Conservation (phyloP, 108 stramenopile genomes). For the Nitzschia palea region DNA sequence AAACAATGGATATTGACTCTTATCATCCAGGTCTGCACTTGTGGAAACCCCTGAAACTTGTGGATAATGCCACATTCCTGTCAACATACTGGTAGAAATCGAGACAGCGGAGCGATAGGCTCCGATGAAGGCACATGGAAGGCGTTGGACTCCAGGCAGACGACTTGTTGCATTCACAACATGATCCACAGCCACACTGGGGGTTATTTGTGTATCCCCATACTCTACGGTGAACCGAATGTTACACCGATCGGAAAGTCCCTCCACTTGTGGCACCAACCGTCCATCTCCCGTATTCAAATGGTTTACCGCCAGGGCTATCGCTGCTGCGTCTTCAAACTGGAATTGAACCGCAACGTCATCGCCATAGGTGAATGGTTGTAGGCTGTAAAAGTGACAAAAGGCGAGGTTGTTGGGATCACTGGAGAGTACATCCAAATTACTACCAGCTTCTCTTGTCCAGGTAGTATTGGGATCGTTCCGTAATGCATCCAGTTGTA, state of each 20-base stretch:
- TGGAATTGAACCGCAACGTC: neutral
- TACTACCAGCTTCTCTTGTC: constrained; percentile 11
- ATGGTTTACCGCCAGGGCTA: constrained; percentile 46
- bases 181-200: constrained; percentile 14
- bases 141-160: neutral
- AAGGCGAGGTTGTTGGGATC: neutral
- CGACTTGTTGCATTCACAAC: neutral
- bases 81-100: constrained; percentile 44
- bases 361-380: constrained; percentile 13
- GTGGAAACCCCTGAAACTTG: constrained; percentile 45
- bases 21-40: constrained; percentile 35
- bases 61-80: constrained; percentile 51
- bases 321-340: constrained; percentile 39
- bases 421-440: neutral
- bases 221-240: constrained; percentile 39
- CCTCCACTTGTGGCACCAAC: constrained; percentile 45
- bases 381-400: constrained; percentile 14
- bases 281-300: constrained; percentile 53
- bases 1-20: constrained; percentile 45
- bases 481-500: neutral
- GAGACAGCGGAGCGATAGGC: constrained; percentile 39
- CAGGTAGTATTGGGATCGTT: neutral
- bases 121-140: constrained; percentile 56
- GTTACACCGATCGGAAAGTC: constrained; percentile 38
- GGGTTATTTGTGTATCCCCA: constrained; percentile 20